Evolutionary conservation across 345 rosid species (phyloP).

Genomic region (Syzygium aromaticum): DNA sequence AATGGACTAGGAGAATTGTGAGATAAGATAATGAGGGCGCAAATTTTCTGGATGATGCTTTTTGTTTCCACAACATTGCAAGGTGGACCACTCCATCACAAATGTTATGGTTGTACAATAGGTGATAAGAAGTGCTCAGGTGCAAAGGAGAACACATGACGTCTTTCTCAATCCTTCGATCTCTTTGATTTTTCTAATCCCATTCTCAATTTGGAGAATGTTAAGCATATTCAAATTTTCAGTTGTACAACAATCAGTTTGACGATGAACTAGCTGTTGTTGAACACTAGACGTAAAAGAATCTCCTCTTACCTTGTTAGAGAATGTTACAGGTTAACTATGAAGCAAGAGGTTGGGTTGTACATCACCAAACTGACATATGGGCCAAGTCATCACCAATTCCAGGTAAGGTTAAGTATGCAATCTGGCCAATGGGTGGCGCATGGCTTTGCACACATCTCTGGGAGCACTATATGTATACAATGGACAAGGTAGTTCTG

Average conservation of each 20-base stretch:
- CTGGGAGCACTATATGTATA: constrained; percentile 88
- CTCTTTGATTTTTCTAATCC: neutral
- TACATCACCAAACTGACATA: constrained; percentile 77
- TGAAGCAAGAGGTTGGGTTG: constrained; percentile 81
- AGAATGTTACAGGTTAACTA: constrained; percentile 63
- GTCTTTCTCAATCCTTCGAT: neutral
- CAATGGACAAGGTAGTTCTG: constrained; percentile 56
- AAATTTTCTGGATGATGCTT: neutral
- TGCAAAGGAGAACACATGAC: neutral
- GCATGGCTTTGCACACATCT: constrained; percentile 95
- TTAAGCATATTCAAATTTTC: neutral
- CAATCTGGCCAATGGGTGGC: constrained; percentile 99
- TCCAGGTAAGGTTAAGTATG: constrained; percentile 67
- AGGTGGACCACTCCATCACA: neutral
- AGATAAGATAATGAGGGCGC: neutral
- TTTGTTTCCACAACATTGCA: neutral
- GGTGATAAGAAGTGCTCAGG: neutral
- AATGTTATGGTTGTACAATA: neutral
- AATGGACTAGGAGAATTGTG: neutral
- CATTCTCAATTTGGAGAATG: neutral
- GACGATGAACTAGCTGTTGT: neutral
- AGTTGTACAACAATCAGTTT: neutral
- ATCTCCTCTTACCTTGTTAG: neutral
- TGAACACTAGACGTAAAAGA: neutral
- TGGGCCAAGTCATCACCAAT: constrained; percentile 94